phyloP scores from a whole-genome alignment of 139 green algal species.

The Chlamydomonas sp. region DNA sequence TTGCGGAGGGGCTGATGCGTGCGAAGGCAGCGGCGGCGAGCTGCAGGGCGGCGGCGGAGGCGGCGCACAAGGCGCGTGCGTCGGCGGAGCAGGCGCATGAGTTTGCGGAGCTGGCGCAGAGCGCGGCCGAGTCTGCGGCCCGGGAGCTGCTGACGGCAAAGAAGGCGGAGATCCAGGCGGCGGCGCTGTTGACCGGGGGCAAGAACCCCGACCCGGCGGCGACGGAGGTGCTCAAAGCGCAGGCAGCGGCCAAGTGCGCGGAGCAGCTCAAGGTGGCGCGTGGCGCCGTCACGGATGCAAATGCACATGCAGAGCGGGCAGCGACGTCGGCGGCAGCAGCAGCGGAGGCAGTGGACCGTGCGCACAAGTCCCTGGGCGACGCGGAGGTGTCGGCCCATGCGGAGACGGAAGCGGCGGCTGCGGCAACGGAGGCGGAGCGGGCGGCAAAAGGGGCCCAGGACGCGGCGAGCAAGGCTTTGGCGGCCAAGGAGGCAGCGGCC shows the following conservation, averaged over 20 bases:
- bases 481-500: slow-evolving; percentile 58
- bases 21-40: slow-evolving; percentile 59
- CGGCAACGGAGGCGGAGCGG: slow-evolving; percentile 58
- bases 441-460: slow-evolving; percentile 46
- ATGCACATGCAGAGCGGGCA: slow-evolving; percentile 59
- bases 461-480: slow-evolving; percentile 55
- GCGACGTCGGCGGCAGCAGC: slow-evolving; percentile 42
- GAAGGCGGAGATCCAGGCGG: slow-evolving; percentile 74
- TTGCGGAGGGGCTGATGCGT: slow-evolving; percentile 54
- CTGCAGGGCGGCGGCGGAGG: slow-evolving; percentile 51
- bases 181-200: slow-evolving; percentile 58
- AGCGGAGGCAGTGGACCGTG: slow-evolving; percentile 51
- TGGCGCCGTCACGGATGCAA: slow-evolving; percentile 52
- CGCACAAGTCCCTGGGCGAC: slow-evolving; percentile 50
- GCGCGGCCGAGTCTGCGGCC: slow-evolving; percentile 61
- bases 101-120: slow-evolving; percentile 60
- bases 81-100: slow-evolving; percentile 59
- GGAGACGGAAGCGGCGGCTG: slow-evolving; percentile 45
- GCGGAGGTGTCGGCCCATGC: slow-evolving; percentile 60
- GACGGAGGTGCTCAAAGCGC: slow-evolving; percentile 70
- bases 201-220: slow-evolving; percentile 67
- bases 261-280: slow-evolving; percentile 70
- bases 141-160: slow-evolving; percentile 75
- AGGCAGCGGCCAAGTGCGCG: slow-evolving; percentile 71
- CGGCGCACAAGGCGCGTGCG: slow-evolving; percentile 51